phyloP scores from a whole-genome alignment of 2,329 filamentous ascomycete genomes.

The Pseudogymnoascus sp. region DNA sequence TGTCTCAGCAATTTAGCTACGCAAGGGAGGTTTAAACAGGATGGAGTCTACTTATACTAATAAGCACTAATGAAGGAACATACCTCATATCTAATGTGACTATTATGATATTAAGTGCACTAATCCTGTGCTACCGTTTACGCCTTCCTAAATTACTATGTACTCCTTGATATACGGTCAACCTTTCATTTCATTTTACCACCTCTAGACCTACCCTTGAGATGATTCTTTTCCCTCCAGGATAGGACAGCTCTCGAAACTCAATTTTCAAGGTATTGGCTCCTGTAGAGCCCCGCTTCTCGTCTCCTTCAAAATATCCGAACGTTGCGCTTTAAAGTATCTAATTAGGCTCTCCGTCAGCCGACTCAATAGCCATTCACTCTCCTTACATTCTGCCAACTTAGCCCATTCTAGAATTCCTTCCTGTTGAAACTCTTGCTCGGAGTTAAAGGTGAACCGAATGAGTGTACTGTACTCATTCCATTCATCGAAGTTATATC shows the following conservation, averaged over 20 bases:
- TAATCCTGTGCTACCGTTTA: neutral
- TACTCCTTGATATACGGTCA: neutral
- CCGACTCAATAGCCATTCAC: slow-evolving; percentile 59
- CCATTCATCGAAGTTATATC: slow-evolving; percentile 80
- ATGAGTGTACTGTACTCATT: slow-evolving; percentile 45
- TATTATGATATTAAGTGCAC: neutral
- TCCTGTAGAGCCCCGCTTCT: slow-evolving; percentile 15
- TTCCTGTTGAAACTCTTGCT: slow-evolving; percentile 45
- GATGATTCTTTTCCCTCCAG: neutral
- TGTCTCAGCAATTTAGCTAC: slow-evolving; percentile 16
- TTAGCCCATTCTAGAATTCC: slow-evolving; percentile 62
- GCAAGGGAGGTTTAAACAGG: slow-evolving; percentile 15
- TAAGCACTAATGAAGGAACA: slow-evolving; percentile 7
- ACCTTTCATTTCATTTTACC: neutral
- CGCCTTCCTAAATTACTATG: neutral
- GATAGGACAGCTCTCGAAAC: neutral
- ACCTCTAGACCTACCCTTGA: neutral
- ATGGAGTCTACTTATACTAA: slow-evolving; percentile 18
- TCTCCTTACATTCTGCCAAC: slow-evolving; percentile 54
- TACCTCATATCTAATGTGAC: neutral
- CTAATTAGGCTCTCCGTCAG: slow-evolving; percentile 54
- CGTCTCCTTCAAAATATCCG: slow-evolving; percentile 26
- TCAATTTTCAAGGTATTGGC: neutral
- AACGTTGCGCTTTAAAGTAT: slow-evolving; percentile 14
- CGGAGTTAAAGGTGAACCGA: slow-evolving; percentile 28